Percentiles rank a stretch among this genome's conserved stretches.
phyloP scores from a whole-genome alignment of 2,329 filamentous ascomycete genomes.

The Chaetomiaceae sp. region DNA sequence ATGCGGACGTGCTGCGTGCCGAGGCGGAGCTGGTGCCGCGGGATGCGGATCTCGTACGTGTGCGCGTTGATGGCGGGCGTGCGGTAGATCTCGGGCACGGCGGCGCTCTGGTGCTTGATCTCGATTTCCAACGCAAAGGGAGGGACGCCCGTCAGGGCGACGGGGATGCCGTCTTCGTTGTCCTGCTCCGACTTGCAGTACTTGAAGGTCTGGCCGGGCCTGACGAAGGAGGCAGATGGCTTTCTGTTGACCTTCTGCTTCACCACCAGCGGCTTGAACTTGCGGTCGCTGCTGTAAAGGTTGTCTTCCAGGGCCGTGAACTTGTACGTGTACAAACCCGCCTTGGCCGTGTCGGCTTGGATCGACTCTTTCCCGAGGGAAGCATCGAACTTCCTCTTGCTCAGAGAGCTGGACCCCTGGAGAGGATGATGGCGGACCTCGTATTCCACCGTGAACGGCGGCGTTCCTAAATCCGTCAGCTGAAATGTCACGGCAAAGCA shows the following conservation, averaged over 20 bases:
- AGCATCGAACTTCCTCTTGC: conserved; percentile 69
- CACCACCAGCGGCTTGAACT: conserved; percentile 63
- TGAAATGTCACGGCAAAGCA: neutral
- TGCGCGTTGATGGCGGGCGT: conserved; percentile 74
- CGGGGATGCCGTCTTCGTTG: conserved; percentile 81
- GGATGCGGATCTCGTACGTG: conserved; percentile 75
- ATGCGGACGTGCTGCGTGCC: conserved; percentile 89
- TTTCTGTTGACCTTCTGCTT: conserved; percentile 81
- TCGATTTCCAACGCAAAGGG: conserved; percentile 90
- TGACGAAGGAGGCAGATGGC: conserved; percentile 75
- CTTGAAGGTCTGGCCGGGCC: conserved; percentile 89
- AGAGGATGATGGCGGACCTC: conserved; percentile 68
- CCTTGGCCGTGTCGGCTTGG: conserved; percentile 77
- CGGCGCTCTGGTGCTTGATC: conserved; percentile 83
- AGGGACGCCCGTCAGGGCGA: conserved; percentile 74
- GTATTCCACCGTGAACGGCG: conserved; percentile 81
- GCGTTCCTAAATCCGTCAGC: conserved; percentile 50
- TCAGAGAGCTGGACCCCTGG: conserved; percentile 60
- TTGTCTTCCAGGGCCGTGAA: conserved; percentile 80
- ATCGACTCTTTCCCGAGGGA: conserved; percentile 72
- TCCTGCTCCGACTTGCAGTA: conserved; percentile 84
- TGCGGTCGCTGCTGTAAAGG: conserved; percentile 73
- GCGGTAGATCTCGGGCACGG: conserved; percentile 73
- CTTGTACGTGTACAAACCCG: conserved; percentile 80
- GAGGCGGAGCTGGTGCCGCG: conserved; percentile 75